Base-by-base conservation (phyloP, 2,329 filamentous ascomycete species). In the Monilinia fructicola region DNA sequence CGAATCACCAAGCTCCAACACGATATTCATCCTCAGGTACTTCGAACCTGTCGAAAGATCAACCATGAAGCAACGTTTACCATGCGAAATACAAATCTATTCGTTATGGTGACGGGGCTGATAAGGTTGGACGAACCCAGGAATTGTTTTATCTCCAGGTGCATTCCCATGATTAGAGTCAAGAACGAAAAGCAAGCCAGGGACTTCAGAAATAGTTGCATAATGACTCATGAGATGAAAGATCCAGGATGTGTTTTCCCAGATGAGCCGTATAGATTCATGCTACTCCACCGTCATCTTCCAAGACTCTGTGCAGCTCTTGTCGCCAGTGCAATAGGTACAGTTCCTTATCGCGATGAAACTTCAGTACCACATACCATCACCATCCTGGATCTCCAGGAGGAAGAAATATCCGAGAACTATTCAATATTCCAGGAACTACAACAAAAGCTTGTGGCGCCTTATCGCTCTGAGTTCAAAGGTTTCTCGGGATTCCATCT, bases 1-100 rank as follows among this genome's bases (percentile, higher is more conserved):
- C 54, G 54, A 42, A 55, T 56, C 35, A 42, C 35, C 14, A 42
- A 42, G 54, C 54, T 26, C 14, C 54, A 56, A 16, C 54, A 56
- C 23, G 54, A 42, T 42, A 56, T 56, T 18, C 14, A 56, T 35
- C 54, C 54, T 26, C 54, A 56, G 14, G 42, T 56, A 26, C 54
- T 42, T 56, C 54, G 54, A n/a, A 56, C 54, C 5, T 42, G 35
- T 42, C 54, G n/a, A 56, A 55, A 55, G 54, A 56, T 56, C n/a
- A 40, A 56, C 38, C 11, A 56, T 26, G 54, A 56, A 35, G 54
- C 54, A 7, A 42, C 54, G 6, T 3, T 56, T 18, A 56, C 23
- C 35, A 56, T 56, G 54, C 23, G 54, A 26, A 10, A 40, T 18
- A 56, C 35, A 21, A 56, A 56, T 18, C 54, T 42, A 1, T 42